Percentiles rank a stretch among this genome's conserved stretches.
These are phyloP conservation scores for Phyllostachys edulis DNA, from an alignment of 176 grass and related monocot species.

Conservation along the genomic window DNA sequence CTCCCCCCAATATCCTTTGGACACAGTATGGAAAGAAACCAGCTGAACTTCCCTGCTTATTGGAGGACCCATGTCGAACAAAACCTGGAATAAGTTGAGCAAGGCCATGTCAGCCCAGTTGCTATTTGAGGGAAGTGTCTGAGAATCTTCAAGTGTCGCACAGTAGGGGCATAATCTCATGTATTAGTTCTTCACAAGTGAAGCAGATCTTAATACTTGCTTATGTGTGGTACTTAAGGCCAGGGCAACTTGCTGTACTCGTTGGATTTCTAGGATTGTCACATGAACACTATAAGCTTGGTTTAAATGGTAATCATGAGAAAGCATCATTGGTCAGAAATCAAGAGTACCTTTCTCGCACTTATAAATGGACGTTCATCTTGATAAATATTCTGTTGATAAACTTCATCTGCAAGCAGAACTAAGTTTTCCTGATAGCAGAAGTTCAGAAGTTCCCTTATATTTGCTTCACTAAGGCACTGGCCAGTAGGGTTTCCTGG, in stretches of 20 bases:
- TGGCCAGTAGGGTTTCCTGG: conserved; percentile 99
- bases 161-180: conserved; percentile 4
- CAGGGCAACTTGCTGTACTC: neutral
- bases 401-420: conserved; percentile 98
- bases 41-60: conserved; percentile 86
- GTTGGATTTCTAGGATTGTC: neutral
- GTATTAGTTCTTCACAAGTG: neutral
- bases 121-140: conserved; percentile 3
- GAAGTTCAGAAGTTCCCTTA: conserved; percentile 82
- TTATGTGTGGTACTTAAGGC: neutral
- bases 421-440: conserved; percentile 85
- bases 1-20: conserved; percentile 99
- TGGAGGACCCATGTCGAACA: conserved; percentile 83
- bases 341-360: conserved; percentile 67
- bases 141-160: conserved; percentile 2
- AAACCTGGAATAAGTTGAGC: conserved; percentile 57
- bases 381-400: conserved; percentile 97
- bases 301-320: neutral
- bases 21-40: conserved; percentile 96
- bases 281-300: conserved; percentile 30
- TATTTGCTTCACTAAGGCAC: conserved; percentile 84
- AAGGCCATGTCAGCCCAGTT: conserved; percentile 14
- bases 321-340: neutral
- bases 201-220: conserved; percentile 6
- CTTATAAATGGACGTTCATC: conserved; percentile 94